Evolutionary conservation across 2,329 filamentous ascomycete species (phyloP).

Genomic region (Verticillium longisporum): DNA sequence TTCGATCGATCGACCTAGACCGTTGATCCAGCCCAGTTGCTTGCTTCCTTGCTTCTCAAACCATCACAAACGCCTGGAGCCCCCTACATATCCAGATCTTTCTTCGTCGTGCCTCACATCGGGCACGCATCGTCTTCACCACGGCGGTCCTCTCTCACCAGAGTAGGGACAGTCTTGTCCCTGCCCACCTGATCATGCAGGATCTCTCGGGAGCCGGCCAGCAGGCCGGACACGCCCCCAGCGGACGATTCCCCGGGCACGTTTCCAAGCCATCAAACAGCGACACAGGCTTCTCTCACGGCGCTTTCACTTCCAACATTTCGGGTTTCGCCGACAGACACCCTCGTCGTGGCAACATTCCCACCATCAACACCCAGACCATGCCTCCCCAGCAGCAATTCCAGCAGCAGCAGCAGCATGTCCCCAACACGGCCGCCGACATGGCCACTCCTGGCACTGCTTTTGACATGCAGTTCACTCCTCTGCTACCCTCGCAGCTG

Average conservation of each 20-base stretch:
- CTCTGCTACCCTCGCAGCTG: constrained; percentile 87
- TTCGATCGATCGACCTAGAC: not conserved
- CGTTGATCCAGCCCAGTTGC: constrained; percentile 1
- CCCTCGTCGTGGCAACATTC: constrained; percentile 77
- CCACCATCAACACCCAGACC: constrained; percentile 74
- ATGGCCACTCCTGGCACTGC: constrained; percentile 81
- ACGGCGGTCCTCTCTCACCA: constrained; percentile 75
- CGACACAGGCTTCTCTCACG: constrained; percentile 87
- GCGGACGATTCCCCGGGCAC: constrained; percentile 59
- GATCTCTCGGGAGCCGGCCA: constrained; percentile 61
- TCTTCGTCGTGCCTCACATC: constrained; percentile 37
- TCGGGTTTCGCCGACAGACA: constrained; percentile 82
- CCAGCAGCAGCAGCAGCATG: constrained; percentile 15
- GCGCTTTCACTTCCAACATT: constrained; percentile 82
- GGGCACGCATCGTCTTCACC: constrained; percentile 58
- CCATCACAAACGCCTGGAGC: constrained; percentile 2
- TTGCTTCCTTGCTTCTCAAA: constrained; percentile 5
- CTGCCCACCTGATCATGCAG: constrained; percentile 89
- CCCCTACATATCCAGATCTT: constrained; percentile 5
- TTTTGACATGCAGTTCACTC: constrained; percentile 98
- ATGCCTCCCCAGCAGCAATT: constrained; percentile 21
- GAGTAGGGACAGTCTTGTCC: constrained; percentile 79
- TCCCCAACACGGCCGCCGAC: constrained; percentile 55
- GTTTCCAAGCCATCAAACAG: constrained; percentile 76
- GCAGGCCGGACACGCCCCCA: constrained; percentile 48